phyloP scores from a whole-genome alignment of 2,329 filamentous ascomycete genomes.

The Cytospora piceae region DNA sequence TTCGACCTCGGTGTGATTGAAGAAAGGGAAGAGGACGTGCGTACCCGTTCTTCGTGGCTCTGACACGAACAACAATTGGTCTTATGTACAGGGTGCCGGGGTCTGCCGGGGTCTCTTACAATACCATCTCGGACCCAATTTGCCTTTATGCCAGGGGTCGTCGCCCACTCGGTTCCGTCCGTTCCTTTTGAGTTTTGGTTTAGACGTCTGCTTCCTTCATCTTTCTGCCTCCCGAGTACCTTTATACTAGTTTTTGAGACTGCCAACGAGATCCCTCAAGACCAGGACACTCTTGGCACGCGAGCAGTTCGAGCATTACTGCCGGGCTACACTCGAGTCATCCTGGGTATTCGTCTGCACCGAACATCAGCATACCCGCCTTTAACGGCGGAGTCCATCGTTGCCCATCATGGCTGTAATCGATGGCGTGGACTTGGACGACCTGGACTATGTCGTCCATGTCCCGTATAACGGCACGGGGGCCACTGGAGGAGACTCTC shows the following conservation, averaged over 20 bases:
- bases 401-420: conserved; percentile 40
- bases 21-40: too few species aligned
- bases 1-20: background rate
- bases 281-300: too few species aligned
- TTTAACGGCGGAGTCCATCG: background rate
- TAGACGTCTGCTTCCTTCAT: background rate
- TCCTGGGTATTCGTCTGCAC: background rate
- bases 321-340: background rate
- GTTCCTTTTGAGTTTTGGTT: background rate
- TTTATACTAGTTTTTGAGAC: background rate
- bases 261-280: too few species aligned
- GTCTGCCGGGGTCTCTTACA: background rate
- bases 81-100: background rate
- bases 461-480: conserved; percentile 68
- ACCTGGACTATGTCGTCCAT: conserved; percentile 49
- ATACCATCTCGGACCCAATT: background rate
- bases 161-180: background rate
- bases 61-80: background rate
- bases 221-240: background rate
- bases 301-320: too few species aligned
- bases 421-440: conserved; percentile 48
- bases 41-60: too few species aligned
- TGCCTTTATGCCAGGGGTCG: background rate
- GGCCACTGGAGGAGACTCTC: conserved; percentile 68
- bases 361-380: conserved; percentile 1